These are phyloP conservation scores for Mycocentrospora acerina DNA, from an alignment of 2,329 filamentous ascomycete species.

Conservation along the genomic window DNA sequence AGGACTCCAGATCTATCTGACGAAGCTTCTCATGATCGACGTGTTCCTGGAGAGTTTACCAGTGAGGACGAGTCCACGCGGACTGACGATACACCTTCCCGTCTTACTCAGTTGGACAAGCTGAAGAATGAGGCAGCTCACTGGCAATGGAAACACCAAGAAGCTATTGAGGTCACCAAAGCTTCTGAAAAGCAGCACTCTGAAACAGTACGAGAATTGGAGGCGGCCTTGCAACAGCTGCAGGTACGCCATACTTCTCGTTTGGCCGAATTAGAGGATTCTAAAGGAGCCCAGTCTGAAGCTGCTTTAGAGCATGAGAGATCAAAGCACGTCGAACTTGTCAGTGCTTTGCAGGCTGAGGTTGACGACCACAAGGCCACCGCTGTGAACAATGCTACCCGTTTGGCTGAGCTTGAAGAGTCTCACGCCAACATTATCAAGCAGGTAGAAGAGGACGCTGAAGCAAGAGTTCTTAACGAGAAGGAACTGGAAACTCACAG, in stretches of 20 bases:
- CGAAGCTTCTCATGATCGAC: conserved; percentile 20
- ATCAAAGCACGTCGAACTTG: conserved; percentile 52
- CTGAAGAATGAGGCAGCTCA: conserved; percentile 70
- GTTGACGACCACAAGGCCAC: conserved; percentile 79
- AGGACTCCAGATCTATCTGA: conserved; percentile 16
- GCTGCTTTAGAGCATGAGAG: conserved; percentile 45
- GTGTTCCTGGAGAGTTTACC: conserved; percentile 7
- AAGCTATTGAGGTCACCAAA: conserved; percentile 69
- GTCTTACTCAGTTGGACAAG: conserved; percentile 61
- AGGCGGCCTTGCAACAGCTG: conserved; percentile 55
- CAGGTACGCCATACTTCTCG: conserved; percentile 37
- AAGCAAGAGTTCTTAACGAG: conserved; percentile 59
- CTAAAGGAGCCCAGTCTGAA: conserved; percentile 28
- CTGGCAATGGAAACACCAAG: conserved; percentile 77
- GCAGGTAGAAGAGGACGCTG: conserved; percentile 67
- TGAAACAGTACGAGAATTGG: conserved; percentile 71
- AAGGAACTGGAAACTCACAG: conserved; percentile 55
- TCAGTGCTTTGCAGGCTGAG: conserved; percentile 66
- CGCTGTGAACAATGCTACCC: conserved; percentile 67
- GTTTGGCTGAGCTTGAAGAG: conserved; percentile 73
- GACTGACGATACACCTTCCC: conserved; percentile 34
- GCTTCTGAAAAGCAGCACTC: conserved; percentile 72
- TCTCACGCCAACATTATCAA: conserved; percentile 66
- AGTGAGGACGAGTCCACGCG: conserved; percentile 13
- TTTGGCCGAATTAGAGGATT: conserved; percentile 32